phyloP scores from a whole-genome alignment of 345 rosid species.

The Microthlaspi erraticum region DNA sequence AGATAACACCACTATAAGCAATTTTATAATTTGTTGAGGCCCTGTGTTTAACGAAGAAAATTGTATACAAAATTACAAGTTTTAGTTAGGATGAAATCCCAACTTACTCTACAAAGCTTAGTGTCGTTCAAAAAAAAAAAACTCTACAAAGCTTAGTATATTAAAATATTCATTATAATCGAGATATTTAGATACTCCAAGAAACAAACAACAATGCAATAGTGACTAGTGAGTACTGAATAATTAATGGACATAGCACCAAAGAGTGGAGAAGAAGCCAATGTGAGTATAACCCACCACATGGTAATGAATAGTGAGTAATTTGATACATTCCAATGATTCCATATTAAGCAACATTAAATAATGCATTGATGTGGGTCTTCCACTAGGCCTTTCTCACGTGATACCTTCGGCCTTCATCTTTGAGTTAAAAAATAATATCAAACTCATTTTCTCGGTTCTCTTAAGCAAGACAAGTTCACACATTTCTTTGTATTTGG shows the following conservation, averaged over 20 bases:
- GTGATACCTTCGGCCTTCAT: slow-evolving; percentile 36
- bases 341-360: slow-evolving; percentile 37
- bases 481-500: slow-evolving; percentile 17
- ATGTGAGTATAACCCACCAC: slow-evolving; percentile 41
- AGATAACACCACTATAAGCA: neutral
- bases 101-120: neutral
- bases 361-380: slow-evolving; percentile 39
- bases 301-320: slow-evolving; percentile 39
- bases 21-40: neutral
- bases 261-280: slow-evolving; percentile 35
- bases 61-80: neutral
- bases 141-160: slow-evolving; percentile 1
- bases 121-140: too few species aligned
- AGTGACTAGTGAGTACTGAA: slow-evolving; percentile 16
- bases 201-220: slow-evolving; percentile 23
- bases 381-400: slow-evolving; percentile 35
- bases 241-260: slow-evolving; percentile 36
- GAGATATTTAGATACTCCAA: slow-evolving; percentile 8
- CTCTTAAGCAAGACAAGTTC: slow-evolving; percentile 25
- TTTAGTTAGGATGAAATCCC: neutral
- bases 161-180: neutral
- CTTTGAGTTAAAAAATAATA: neutral
- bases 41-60: neutral
- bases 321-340: slow-evolving; percentile 43
- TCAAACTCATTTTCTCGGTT: slow-evolving; percentile 29